Conservation (phyloP, 495 filamentous ascomycete species). For the Antarctomyces pellizariae region DNA sequence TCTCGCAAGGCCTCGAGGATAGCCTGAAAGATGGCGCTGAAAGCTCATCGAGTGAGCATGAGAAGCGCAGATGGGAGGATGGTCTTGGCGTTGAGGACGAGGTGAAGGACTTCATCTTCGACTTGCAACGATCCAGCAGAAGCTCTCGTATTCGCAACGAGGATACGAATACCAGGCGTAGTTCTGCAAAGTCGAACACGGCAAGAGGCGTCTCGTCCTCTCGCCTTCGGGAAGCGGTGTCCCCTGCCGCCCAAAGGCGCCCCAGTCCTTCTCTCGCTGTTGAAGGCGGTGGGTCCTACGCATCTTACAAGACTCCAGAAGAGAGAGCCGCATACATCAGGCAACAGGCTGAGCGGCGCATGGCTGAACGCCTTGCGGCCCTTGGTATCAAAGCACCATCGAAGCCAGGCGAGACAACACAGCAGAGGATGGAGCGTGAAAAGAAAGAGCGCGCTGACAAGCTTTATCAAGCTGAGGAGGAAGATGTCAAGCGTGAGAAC, state of each 20-base stretch:
- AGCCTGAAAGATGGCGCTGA: conserved; percentile 65
- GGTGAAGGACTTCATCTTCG: conserved; percentile 92
- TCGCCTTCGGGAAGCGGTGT: conserved; percentile 19
- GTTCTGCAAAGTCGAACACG: conserved; percentile 1
- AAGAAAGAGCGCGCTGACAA: conserved; percentile 69
- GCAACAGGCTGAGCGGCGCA: conserved; percentile 86
- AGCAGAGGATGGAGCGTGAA: conserved; percentile 75
- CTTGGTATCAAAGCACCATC: conserved; percentile 66
- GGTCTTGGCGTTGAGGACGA: conserved; percentile 90
- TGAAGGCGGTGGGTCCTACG: conserved; percentile 32
- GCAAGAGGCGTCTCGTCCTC: conserved; percentile 18
- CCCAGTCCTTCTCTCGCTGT: conserved; percentile 18
- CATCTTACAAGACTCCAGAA: conserved; percentile 70
- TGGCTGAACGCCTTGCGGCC: conserved; percentile 92
- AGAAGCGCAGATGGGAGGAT: conserved; percentile 88
- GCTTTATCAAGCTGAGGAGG: conserved; percentile 72
- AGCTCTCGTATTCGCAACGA: conserved; percentile 53
- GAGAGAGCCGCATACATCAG: conserved; percentile 90
- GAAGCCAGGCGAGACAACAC: conserved; percentile 47
- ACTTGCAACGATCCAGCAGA: conserved; percentile 66
- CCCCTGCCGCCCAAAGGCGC: conserved; percentile 18
- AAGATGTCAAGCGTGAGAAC: conserved; percentile 74
- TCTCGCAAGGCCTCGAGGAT: conserved; percentile 59
- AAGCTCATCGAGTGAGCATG: conserved; percentile 48
- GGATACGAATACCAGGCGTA: conserved; percentile 20